A percentile compares a stretch with the other conserved stretches of the same genome.
phyloP scores from a whole-genome alignment of 257 asterid genomes.

The Anisodus tanguticus region DNA sequence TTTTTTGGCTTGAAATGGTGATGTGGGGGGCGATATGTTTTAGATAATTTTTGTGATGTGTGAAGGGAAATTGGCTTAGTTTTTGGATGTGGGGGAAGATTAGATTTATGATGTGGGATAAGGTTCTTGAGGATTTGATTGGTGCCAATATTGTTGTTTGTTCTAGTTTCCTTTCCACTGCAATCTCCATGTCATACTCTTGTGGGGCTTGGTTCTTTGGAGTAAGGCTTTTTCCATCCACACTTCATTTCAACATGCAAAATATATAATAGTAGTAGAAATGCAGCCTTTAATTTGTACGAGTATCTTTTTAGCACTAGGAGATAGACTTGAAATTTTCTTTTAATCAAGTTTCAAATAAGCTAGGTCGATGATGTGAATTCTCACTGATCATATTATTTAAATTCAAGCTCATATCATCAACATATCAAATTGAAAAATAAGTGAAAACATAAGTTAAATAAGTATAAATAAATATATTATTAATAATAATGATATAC shows the following conservation, averaged over 20 bases:
- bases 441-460: no score
- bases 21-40: conserved; percentile 20
- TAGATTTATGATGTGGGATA: conserved; percentile 58
- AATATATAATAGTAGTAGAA: not conserved
- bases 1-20: conserved; percentile 17
- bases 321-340: no score
- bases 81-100: conserved; percentile 44
- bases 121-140: conserved; percentile 50
- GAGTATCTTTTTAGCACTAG: no score
- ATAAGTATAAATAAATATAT: no score
- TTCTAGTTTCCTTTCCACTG: conserved; percentile 24
- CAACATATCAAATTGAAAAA: no score
- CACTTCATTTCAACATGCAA: conserved; percentile 16
- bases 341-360: no score
- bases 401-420: no score
- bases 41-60: conserved; percentile 37
- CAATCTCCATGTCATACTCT: conserved; percentile 48
- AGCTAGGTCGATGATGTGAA: no score
- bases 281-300: not conserved
- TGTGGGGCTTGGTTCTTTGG: conserved; percentile 19
- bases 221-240: not conserved
- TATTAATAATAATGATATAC: no score
- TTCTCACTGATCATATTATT: no score
- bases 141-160: conserved; percentile 45
- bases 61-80: conserved; percentile 44